Conservation (phyloP, 495 filamentous ascomycete genomes). For the Trichoderma gamsii region DNA sequence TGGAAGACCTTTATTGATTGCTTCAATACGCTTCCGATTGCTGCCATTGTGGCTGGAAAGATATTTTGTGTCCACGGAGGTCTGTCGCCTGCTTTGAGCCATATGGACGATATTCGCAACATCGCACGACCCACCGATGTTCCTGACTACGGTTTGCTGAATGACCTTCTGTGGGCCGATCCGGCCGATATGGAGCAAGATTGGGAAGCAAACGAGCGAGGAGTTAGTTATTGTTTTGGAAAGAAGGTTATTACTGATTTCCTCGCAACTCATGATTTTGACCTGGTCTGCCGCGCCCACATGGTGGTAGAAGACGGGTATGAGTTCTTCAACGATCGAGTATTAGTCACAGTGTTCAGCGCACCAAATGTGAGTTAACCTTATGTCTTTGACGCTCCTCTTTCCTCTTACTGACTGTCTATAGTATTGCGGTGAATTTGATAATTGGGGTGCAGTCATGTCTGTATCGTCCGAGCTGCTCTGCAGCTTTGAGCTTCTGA, state of each 20-base stretch:
- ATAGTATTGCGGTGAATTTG: constrained; percentile 98
- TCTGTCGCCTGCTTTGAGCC: constrained; percentile 81
- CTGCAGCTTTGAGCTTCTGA: constrained; percentile 95
- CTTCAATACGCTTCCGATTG: constrained; percentile 94
- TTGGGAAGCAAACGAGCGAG: constrained; percentile 96
- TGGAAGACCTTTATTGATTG: constrained; percentile 99
- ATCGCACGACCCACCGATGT: constrained; percentile 96
- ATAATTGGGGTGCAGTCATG: constrained; percentile 99
- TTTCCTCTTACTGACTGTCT: constrained; percentile 21
- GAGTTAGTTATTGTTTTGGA: constrained; percentile 97
- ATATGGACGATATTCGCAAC: constrained; percentile 98
- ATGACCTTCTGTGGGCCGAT: constrained; percentile 96
- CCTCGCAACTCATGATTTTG: constrained; percentile 89
- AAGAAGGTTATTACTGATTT: constrained; percentile 99
- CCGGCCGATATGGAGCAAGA: constrained; percentile 96
- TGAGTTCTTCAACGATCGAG: constrained; percentile 95
- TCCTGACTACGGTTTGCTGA: constrained; percentile 92
- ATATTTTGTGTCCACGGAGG: constrained; percentile 99
- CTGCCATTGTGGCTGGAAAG: constrained; percentile 92
- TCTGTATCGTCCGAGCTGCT: constrained; percentile 88
- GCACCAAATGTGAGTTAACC: constrained; percentile 79
- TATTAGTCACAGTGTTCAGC: constrained; percentile 95
- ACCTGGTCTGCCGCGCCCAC: constrained; percentile 93
- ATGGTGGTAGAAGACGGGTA: constrained; percentile 99
- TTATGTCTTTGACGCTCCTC: not conserved